These are phyloP conservation scores for Amanita rubescens DNA, from an alignment of 768 basidiomycete species.

Conservation along the genomic window DNA sequence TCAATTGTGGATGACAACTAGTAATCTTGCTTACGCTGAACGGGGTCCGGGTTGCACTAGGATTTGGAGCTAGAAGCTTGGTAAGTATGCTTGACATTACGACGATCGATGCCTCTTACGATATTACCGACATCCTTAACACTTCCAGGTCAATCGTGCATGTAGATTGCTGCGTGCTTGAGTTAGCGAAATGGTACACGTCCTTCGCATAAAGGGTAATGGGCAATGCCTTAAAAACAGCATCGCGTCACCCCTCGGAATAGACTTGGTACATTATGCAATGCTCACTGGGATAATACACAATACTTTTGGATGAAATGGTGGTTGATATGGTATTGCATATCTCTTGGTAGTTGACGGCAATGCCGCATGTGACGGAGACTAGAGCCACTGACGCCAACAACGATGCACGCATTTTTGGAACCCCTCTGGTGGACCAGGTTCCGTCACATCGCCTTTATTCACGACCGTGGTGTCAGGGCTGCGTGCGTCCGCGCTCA, in stretches of 20 bases:
- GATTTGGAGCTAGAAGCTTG: background rate
- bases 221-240: background rate
- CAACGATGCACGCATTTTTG: too few species aligned
- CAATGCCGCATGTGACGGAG: too few species aligned
- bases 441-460: too few species aligned
- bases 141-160: constrained; percentile 3
- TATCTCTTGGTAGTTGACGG: background rate
- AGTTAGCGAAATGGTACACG: background rate
- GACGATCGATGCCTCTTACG: background rate
- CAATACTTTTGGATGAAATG: background rate
- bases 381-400: too few species aligned
- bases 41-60: background rate
- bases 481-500: too few species aligned
- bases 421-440: too few species aligned
- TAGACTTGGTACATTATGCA: background rate
- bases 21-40: constrained; percentile 1
- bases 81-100: background rate
- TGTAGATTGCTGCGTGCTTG: constrained; percentile 1
- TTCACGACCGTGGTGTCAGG: too few species aligned
- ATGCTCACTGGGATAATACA: background rate
- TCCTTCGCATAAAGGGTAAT: background rate
- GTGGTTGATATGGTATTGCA: background rate
- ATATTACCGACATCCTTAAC: background rate
- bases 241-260: background rate
- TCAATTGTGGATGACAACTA: background rate